These are phyloP conservation scores for Fusarium kyushuense DNA, from an alignment of 2,329 filamentous ascomycete species.

Conservation along the genomic window DNA sequence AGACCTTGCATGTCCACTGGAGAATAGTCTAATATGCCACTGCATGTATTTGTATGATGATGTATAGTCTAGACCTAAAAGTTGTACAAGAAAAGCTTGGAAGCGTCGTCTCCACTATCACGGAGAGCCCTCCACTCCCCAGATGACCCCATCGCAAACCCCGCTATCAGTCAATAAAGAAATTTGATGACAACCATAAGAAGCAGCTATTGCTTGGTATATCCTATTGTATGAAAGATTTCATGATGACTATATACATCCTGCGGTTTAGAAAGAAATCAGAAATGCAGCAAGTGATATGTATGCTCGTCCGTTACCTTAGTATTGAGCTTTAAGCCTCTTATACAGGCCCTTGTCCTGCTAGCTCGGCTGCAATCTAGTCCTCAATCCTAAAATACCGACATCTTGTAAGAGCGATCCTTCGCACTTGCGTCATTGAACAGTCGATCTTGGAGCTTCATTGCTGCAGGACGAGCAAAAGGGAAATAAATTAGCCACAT, in stretches of 20 bases:
- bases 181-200: constrained; percentile 16
- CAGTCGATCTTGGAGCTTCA: background rate
- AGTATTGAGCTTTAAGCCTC: background rate
- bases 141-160: constrained; percentile 30
- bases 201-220: background rate
- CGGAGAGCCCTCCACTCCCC: constrained; percentile 5
- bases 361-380: constrained; percentile 15
- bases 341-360: constrained; percentile 19
- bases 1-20: background rate
- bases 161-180: constrained; percentile 8
- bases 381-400: constrained; percentile 25
- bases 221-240: background rate
- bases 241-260: background rate
- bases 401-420: constrained; percentile 23
- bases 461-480: constrained; percentile 11
- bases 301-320: background rate
- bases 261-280: too few relatives aligned
- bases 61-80: background rate
- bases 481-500: background rate
- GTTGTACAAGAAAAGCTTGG: constrained; percentile 3
- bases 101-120: constrained; percentile 17
- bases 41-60: background rate
- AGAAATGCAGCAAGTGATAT: background rate
- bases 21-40: background rate
- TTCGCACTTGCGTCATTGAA: constrained; percentile 28